Conservation (phyloP, 306 rosid species). For the Alnus glutinosa region DNA sequence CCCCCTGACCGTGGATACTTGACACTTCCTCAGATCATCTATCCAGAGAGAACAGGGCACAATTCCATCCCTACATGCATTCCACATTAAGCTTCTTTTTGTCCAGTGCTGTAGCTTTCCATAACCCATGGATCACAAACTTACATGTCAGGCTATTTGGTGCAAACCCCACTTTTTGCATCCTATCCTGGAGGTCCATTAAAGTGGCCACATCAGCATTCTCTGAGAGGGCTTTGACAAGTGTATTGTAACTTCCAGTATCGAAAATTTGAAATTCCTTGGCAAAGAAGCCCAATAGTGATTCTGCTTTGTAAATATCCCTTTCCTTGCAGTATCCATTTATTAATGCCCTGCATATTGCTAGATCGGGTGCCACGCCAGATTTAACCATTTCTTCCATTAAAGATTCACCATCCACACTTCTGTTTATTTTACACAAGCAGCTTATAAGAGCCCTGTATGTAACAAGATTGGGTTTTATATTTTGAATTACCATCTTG, state of each 20-base stretch:
- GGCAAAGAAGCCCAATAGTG: conserved; percentile 57
- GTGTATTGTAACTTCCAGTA: conserved; percentile 67
- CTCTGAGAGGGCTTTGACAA: conserved; percentile 52
- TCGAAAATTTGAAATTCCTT: conserved; percentile 59
- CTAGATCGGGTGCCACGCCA: conserved; percentile 55
- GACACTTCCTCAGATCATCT: not conserved
- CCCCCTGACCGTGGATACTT: not conserved
- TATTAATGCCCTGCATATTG: conserved; percentile 51
- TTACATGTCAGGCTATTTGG: conserved; percentile 69
- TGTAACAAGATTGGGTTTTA: conserved; percentile 41
- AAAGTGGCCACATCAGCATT: conserved; percentile 54
- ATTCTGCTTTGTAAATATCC: conserved; percentile 58
- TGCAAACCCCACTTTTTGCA: conserved; percentile 63
- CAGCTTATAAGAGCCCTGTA: conserved; percentile 58
- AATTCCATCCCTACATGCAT: not conserved
- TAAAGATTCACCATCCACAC: conserved; percentile 54
- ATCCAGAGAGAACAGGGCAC: not conserved
- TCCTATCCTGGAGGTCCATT: conserved; percentile 72
- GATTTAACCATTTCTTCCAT: conserved; percentile 64
- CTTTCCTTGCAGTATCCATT: conserved; percentile 65
- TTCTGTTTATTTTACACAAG: conserved; percentile 51
- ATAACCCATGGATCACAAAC: conserved; percentile 63
- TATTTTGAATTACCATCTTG: conserved; percentile 41
- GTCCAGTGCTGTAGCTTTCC: conserved; percentile 41
- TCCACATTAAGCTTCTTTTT: conserved; percentile 19